These are phyloP conservation scores for Lentinula novae-zelandiae DNA, from an alignment of 1,284 basidiomycete species.

Conservation along the genomic window DNA sequence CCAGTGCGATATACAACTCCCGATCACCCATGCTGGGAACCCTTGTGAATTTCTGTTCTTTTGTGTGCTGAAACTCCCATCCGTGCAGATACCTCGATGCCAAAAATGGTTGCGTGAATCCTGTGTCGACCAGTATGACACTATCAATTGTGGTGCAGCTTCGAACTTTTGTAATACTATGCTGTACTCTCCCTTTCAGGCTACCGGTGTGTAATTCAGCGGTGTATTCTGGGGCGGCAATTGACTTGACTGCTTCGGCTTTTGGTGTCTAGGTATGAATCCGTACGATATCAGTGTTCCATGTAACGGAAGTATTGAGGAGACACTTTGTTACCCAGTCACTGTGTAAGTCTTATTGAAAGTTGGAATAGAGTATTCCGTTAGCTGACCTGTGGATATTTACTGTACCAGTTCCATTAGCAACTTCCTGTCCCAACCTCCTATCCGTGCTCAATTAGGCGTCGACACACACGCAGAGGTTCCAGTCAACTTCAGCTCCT, in stretches of 20 bases:
- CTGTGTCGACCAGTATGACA: slow-evolving; percentile 47
- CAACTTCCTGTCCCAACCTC: slow-evolving; percentile 52
- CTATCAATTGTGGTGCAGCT: slow-evolving; percentile 49
- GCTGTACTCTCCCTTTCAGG: slow-evolving; percentile 28
- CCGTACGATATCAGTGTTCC: slow-evolving; percentile 61
- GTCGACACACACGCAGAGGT: slow-evolving; percentile 42
- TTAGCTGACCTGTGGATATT: neutral
- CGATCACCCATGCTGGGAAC: neutral
- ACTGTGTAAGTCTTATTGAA: neutral
- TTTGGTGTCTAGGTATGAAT: slow-evolving; percentile 32
- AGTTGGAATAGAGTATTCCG: neutral
- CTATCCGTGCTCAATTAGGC: slow-evolving; percentile 53
- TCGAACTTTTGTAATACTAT: slow-evolving; percentile 40
- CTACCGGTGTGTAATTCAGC: slow-evolving; percentile 28
- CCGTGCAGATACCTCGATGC: slow-evolving; percentile 44
- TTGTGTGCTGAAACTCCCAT: neutral
- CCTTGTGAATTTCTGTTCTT: neutral
- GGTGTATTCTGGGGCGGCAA: no score
- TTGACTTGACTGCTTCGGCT: neutral
- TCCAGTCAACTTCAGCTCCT: slow-evolving; percentile 45
- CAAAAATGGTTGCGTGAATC: slow-evolving; percentile 41
- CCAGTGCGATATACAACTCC: neutral
- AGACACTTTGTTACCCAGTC: slow-evolving; percentile 46
- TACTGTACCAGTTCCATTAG: slow-evolving; percentile 37
- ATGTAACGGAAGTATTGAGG: slow-evolving; percentile 42